A percentile compares a stretch with the other conserved stretches of the same genome.
These are phyloP conservation scores for Claviceps monticola DNA, from an alignment of 2,329 filamentous ascomycete species.

Conservation along the genomic window DNA sequence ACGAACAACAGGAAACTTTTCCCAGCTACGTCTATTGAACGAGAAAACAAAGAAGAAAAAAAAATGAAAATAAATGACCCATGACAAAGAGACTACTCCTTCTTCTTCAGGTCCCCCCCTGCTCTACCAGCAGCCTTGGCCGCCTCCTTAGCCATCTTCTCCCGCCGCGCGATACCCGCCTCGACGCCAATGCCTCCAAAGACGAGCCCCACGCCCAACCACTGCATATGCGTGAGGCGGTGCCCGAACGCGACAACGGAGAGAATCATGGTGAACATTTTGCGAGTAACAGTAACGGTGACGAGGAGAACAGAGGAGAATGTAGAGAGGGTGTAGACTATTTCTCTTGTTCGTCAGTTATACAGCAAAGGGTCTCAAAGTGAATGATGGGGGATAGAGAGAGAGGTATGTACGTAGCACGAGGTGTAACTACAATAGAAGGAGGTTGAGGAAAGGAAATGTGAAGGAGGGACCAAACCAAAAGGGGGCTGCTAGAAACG, in stretches of 20 bases:
- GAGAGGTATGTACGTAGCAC: no score
- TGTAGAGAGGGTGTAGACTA: conserved; percentile 72
- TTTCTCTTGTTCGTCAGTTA: background rate
- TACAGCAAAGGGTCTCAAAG: background rate
- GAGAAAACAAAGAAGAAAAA: no score
- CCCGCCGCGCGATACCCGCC: conserved; percentile 62
- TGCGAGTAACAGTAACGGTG: conserved; percentile 91
- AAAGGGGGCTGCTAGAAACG: no score
- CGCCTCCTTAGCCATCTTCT: conserved; percentile 70
- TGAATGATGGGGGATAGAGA: no score
- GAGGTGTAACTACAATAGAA: no score
- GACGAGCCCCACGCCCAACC: conserved; percentile 80
- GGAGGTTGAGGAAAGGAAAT: no score
- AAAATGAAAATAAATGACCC: background rate
- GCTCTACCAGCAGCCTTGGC: conserved; percentile 29
- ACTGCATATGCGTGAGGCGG: conserved; percentile 73
- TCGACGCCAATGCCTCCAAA: conserved; percentile 94
- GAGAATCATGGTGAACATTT: conserved; percentile 98
- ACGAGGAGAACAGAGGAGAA: conserved; percentile 89
- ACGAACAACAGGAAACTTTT: no score
- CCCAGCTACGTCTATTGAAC: no score
- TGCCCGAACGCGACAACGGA: conserved; percentile 94
- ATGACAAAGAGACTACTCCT: conserved; percentile 7
- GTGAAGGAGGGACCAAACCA: no score
- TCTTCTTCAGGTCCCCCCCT: conserved; percentile 16